Evolutionary conservation across 768 basidiomycete species (phyloP).

Genomic region (Myochromella boudieri): DNA sequence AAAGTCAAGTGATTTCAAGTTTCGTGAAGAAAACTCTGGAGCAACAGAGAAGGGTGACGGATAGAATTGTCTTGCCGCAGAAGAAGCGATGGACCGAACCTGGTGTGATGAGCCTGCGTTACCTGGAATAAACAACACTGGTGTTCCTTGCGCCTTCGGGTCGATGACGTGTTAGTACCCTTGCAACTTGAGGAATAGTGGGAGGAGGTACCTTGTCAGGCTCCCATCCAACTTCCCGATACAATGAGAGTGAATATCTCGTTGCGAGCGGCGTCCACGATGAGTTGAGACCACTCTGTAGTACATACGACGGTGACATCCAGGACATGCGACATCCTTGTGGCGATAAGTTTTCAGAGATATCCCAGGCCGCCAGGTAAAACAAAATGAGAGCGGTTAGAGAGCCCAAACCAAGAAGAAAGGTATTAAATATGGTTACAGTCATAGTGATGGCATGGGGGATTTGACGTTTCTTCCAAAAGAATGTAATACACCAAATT

Average conservation of each 20-base stretch:
- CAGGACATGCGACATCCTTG: conserved; percentile 96
- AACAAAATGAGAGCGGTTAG: conserved; percentile 33
- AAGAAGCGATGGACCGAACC: conserved; percentile 92
- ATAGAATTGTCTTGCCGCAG: conserved; percentile 80
- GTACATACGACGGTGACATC: conserved; percentile 90
- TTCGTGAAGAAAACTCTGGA: conserved; percentile 47
- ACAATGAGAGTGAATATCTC: conserved; percentile 86
- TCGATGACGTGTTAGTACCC: background rate
- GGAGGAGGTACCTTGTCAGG: conserved; percentile 46
- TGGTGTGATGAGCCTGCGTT: conserved; percentile 96
- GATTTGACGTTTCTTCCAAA: no score
- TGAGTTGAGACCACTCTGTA: conserved; percentile 64
- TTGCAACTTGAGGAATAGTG: background rate
- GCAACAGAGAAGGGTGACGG: conserved; percentile 56
- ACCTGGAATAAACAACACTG: conserved; percentile 96
- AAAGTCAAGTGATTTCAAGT: conserved; percentile 70
- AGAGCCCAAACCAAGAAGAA: conserved; percentile 36
- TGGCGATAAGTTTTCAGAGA: conserved; percentile 61
- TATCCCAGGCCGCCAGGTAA: conserved; percentile 43
- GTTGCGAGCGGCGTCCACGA: conserved; percentile 70
- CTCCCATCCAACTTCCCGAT: conserved; percentile 89
- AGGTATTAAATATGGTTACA: conserved; percentile 22
- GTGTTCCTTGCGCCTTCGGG: conserved; percentile 47
- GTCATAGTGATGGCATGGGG: conserved; percentile 18
- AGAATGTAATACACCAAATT: no score